Evolutionary conservation across 306 rosid species (phyloP).

Genomic region (Acacia melanoxylon): DNA sequence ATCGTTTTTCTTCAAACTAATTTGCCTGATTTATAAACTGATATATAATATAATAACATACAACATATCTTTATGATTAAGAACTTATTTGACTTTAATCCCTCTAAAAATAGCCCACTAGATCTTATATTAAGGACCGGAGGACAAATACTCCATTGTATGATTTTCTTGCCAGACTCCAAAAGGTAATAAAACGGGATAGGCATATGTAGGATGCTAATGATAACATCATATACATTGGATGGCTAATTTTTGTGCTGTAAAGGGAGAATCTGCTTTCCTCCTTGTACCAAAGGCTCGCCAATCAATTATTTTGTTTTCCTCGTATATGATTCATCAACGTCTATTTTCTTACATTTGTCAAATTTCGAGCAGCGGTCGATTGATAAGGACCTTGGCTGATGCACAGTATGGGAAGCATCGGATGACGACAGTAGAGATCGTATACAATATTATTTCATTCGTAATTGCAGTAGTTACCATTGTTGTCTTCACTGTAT

Average conservation of each 20-base stretch:
- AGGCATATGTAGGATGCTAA: not conserved
- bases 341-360: not conserved
- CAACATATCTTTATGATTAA: no score
- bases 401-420: conserved; percentile 79
- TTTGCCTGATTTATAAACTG: no score
- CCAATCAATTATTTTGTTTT: not conserved
- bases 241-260: not conserved
- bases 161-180: not conserved
- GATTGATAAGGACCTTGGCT: conserved; percentile 76
- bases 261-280: not conserved
- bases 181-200: not conserved
- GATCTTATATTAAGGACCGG: no score
- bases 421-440: conserved; percentile 81
- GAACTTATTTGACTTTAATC: no score
- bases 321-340: not conserved
- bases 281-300: not conserved
- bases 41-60: no score
- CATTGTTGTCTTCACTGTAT: conserved; percentile 78
- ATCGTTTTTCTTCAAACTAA: no score
- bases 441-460: conserved; percentile 78
- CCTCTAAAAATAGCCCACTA: no score
- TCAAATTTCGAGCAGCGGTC: conserved; percentile 62
- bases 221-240: not conserved
- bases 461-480: conserved; percentile 77
- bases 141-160: not conserved